A percentile compares a stretch with the other conserved stretches of the same genome.
Conservation (phyloP, 129 eudicot genomes). For the Smallanthus sonchifolius region DNA sequence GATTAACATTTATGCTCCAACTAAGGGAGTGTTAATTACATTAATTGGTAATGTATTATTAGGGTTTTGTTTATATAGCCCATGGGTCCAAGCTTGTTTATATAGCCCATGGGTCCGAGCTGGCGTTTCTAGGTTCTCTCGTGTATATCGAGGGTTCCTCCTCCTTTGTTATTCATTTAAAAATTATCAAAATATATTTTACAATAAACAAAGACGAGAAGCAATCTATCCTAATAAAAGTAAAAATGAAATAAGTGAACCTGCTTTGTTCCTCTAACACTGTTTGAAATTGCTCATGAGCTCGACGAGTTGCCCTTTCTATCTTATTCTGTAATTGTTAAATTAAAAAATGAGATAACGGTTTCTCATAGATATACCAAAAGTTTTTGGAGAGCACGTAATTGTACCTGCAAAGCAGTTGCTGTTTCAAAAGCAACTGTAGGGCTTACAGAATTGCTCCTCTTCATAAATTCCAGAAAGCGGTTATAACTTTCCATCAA, state of each 20-base stretch:
- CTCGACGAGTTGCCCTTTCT: slow-evolving; percentile 90
- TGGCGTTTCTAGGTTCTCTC: neutral
- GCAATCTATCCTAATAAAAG: neutral
- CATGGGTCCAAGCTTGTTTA: neutral
- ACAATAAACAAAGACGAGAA: slow-evolving; percentile 6
- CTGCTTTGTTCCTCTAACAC: slow-evolving; percentile 98
- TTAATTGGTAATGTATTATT: neutral
- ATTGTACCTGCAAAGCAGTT: slow-evolving; percentile 82
- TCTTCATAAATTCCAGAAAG: slow-evolving; percentile 65
- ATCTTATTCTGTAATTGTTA: slow-evolving; percentile 65
- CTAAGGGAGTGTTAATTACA: neutral
- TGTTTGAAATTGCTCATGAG: slow-evolving; percentile 98
- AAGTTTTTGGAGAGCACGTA: neutral
- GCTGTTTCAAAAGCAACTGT: slow-evolving; percentile 97
- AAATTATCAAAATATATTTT: neutral
- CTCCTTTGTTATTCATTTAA: neutral
- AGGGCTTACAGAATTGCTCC: slow-evolving; percentile 97
- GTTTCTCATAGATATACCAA: slow-evolving; percentile 15
- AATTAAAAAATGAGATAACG: slow-evolving; percentile 21
- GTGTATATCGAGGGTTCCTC: too few relatives aligned
- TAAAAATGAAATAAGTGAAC: slow-evolving; percentile 33
- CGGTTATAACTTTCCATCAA: slow-evolving; percentile 77
- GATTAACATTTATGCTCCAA: neutral
- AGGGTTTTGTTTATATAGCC: neutral
- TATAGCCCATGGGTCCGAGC: neutral